Evolutionary conservation across 1,284 basidiomycete species (phyloP).

Genomic region (Pascua guehoae): DNA sequence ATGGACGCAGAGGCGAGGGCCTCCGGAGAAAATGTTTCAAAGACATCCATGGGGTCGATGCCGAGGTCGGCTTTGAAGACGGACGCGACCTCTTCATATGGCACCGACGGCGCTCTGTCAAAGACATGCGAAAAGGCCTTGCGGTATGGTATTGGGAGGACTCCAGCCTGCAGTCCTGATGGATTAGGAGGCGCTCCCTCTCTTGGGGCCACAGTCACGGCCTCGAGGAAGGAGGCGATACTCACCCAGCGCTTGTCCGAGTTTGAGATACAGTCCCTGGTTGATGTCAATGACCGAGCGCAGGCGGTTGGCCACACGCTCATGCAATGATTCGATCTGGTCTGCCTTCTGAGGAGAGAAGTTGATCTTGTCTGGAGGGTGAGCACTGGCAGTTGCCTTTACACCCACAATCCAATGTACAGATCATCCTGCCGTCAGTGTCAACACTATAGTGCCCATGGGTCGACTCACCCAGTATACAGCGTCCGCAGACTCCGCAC

Average conservation of each 20-base stretch:
- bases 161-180: slow-evolving; percentile 71
- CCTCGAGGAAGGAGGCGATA: neutral
- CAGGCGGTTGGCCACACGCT: slow-evolving; percentile 73
- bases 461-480: slow-evolving; percentile 55
- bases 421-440: slow-evolving; percentile 33
- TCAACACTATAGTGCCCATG: slow-evolving; percentile 21
- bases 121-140: slow-evolving; percentile 75
- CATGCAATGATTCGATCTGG: slow-evolving; percentile 70
- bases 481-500: slow-evolving; percentile 63
- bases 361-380: slow-evolving; percentile 65
- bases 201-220: too few species aligned
- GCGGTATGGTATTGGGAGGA: slow-evolving; percentile 76
- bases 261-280: slow-evolving; percentile 84
- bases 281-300: slow-evolving; percentile 71
- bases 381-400: neutral
- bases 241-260: slow-evolving; percentile 57
- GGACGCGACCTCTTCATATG: slow-evolving; percentile 62
- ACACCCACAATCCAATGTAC: slow-evolving; percentile 45
- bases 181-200: slow-evolving; percentile 1
- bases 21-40: slow-evolving; percentile 67
- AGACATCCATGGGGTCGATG: slow-evolving; percentile 65
- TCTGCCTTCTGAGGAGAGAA: slow-evolving; percentile 64
- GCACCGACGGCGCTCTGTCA: slow-evolving; percentile 78
- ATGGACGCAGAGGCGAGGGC: slow-evolving; percentile 81
- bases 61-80: slow-evolving; percentile 71